Evolutionary conservation across 805 yeast genomes (phyloP), one percentile per base, ranked within the genome.

Genomic region (Schizosaccharomyces lindneri): DNA sequence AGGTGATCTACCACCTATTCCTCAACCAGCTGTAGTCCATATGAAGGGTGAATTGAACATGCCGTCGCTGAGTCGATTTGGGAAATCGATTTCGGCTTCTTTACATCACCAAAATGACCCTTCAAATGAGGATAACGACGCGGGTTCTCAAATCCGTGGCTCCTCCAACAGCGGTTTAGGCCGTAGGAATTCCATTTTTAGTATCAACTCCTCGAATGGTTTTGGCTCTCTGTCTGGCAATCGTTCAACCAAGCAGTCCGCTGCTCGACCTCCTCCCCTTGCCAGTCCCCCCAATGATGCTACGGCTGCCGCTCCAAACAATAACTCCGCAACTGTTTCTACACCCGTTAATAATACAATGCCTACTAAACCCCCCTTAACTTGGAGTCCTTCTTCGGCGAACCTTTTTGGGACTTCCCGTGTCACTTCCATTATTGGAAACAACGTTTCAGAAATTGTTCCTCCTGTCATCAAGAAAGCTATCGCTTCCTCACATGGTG

Each of bases 401-500:
- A 51, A 51, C 36, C 13, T 51, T 3, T 51, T 51, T 24, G 57
- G 57, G 5, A 51, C 31, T 21, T 21, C 57, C 11, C 21, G 19
- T 9, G 36, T 51, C 36, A 51, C 57, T 29, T 51, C 57, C 5
- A 51, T 51, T 5, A 51, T 51, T 51, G 57, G 57, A 51, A 51
- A 51, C 48, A 57, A 36, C 9, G 60, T 57, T 19, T 57, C 60
- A n/a, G 43, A 36, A 24, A 17, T 29, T 1, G 60, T 57, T 27
- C 60, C 60, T 19, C 60, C 60, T 9, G 48, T 43, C n/a, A 59
- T 59, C 11, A 59, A 62, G 27, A 63, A 64, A 59, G 65, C 68
- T 7, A 61, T 66, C n/a, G 69, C 68, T 5, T 48, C 67, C 9
- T 65, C 68, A 19, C 59, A 62, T 21, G 63, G 65, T 0, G 77